phyloP scores from a whole-genome alignment of 805 yeast genomes.

The Cyberlindnera meyerae region DNA sequence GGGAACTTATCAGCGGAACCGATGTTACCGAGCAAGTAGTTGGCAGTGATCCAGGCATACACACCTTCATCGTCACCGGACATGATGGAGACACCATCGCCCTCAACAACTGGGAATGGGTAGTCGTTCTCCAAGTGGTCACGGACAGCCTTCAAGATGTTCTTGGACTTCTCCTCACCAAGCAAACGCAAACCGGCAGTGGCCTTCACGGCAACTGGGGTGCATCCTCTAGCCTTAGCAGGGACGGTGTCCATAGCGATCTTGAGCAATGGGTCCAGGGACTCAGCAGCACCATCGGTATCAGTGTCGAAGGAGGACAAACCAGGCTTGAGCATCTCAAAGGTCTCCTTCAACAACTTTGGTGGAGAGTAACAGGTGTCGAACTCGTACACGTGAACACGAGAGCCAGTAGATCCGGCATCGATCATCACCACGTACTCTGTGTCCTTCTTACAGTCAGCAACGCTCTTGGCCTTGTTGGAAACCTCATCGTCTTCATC shows the following conservation, averaged over 20 bases:
- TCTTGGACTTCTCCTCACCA: slow-evolving; percentile 68
- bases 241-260: slow-evolving; percentile 79
- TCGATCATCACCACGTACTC: slow-evolving; percentile 91
- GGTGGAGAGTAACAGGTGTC: slow-evolving; percentile 87
- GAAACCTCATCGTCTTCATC: slow-evolving; percentile 8
- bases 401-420: slow-evolving; percentile 97
- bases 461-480: slow-evolving; percentile 14
- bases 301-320: slow-evolving; percentile 80
- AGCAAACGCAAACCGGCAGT: slow-evolving; percentile 92
- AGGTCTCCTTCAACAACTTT: slow-evolving; percentile 67
- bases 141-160: slow-evolving; percentile 74
- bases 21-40: slow-evolving; percentile 88
- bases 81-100: slow-evolving; percentile 88
- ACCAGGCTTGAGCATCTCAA: slow-evolving; percentile 90
- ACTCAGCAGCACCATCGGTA: slow-evolving; percentile 79
- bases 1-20: slow-evolving; percentile 68
- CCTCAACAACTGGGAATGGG: slow-evolving; percentile 89
- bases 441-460: slow-evolving; percentile 37
- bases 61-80: slow-evolving; percentile 97
- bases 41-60: slow-evolving; percentile 97
- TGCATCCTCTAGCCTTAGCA: slow-evolving; percentile 61
- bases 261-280: slow-evolving; percentile 77
- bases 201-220: slow-evolving; percentile 96
- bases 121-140: slow-evolving; percentile 68
- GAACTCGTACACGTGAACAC: slow-evolving; percentile 91